Evolutionary conservation across 495 filamentous ascomycete species (phyloP), one percentile per base, ranked within the genome.

Genomic region (Penicillium cosmopolitanum): DNA sequence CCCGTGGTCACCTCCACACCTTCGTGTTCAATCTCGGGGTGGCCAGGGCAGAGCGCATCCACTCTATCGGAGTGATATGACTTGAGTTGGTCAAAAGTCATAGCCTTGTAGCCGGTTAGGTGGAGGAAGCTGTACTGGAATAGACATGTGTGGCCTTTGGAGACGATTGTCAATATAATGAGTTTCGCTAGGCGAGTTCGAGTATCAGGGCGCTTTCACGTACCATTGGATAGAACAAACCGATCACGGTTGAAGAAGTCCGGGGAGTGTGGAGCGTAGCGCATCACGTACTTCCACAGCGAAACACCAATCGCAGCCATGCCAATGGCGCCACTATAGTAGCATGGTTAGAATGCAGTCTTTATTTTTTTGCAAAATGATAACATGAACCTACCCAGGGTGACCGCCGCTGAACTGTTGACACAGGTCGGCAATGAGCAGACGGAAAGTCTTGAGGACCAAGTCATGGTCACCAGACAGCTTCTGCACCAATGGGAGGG

Each of bases 241-340:
- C 93, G 84, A 78, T 97, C 93, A 23, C 92, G 85, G 80, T 96
- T 95, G 65, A 91, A 69, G 88, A 90, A 97, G 50, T 90, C 80
- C 35, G 93, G 90, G 79, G 92, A 93, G 82, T 93, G 92, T 34
- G 92, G 92, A 82, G 96, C 96, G 80, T 94, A 96, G 58, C 73
- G 90, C 92, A 97, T 91, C 79, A 93, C 87, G 69, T 89, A 90
- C 80, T 92, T 93, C 79, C 88, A 97, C 56, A 97, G 85, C 60
- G 95, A 86, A 78, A 96, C 90, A 72, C 91, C 87, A 67, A 91
- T 84, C 33, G 93, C 90, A 59, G 92, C 92, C 92, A 96, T 91
- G 76, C 91, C 91, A 86, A 97, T 96, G 59, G 92, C 92, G 61
- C 79, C 74, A 50, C 80, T 76, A 51, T 12, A 15, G 13, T 4